Evolutionary conservation across 345 rosid species (phyloP).

Genomic region (Populus simonii): DNA sequence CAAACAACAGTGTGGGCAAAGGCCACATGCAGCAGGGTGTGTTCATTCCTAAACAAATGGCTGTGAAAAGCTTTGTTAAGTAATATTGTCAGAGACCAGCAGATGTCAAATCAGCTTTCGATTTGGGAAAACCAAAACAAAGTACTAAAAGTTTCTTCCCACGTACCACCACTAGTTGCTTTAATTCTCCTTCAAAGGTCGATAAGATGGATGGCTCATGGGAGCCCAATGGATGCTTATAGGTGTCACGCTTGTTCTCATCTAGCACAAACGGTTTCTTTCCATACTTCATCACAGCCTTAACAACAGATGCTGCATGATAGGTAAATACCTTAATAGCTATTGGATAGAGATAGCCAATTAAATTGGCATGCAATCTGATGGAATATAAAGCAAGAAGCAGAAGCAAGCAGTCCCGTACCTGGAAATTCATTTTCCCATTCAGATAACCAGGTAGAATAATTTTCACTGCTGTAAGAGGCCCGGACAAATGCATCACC

Average conservation of each 20-base stretch:
- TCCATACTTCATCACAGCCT: slow-evolving; percentile 75
- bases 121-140: background rate
- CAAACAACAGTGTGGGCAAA: background rate
- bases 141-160: background rate
- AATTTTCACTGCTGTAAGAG: slow-evolving; percentile 47
- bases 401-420: slow-evolving; percentile 15
- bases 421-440: slow-evolving; percentile 97
- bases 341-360: background rate
- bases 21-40: background rate
- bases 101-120: background rate
- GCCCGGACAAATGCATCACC: slow-evolving; percentile 53
- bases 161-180: slow-evolving; percentile 70
- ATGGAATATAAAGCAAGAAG: background rate
- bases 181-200: slow-evolving; percentile 58
- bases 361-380: background rate
- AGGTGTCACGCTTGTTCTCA: slow-evolving; percentile 76
- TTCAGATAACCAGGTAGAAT: slow-evolving; percentile 54
- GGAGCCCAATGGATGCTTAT: slow-evolving; percentile 43
- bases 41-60: background rate
- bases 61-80: background rate
- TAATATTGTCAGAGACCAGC: background rate
- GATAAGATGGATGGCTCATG: slow-evolving; percentile 42
- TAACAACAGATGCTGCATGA: slow-evolving; percentile 82
- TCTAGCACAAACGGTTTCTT: slow-evolving; percentile 70
- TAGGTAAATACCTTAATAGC: slow-evolving; percentile 15